phyloP scores from a whole-genome alignment of 257 asterid species.

The Solanum ahanhuiri region DNA sequence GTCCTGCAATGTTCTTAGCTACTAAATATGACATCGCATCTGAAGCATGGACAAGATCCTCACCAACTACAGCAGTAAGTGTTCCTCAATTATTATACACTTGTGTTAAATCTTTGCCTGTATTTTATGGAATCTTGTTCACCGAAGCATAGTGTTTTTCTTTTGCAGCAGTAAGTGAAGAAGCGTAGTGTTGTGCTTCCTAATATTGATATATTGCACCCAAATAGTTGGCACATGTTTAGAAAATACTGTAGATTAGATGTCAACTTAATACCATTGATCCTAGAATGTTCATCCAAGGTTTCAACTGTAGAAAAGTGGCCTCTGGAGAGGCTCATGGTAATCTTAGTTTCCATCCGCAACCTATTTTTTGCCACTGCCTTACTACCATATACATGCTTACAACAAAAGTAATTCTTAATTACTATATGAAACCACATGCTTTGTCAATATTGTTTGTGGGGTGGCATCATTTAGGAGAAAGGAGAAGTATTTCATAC shows the following conservation, averaged over 20 bases:
- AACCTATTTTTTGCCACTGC: not conserved
- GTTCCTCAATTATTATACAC: not conserved
- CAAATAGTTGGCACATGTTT: not conserved
- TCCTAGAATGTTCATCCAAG: not conserved
- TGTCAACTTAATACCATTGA: not conserved
- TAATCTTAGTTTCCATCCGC: not conserved
- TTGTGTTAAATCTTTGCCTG: not conserved
- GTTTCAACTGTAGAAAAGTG: not conserved
- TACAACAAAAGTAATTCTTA: not conserved
- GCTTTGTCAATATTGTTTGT: not conserved
- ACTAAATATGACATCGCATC: constrained; percentile 75
- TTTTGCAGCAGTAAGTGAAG: too few relatives aligned
- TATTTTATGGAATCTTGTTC: not conserved
- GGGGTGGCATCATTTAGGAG: not conserved
- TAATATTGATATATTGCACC: not conserved
- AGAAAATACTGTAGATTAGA: not conserved
- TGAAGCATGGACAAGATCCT: constrained; percentile 74
- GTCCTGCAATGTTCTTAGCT: constrained; percentile 76
- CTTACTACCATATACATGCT: not conserved
- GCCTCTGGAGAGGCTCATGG: not conserved
- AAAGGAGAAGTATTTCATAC: not conserved
- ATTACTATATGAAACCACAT: not conserved
- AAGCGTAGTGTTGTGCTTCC: not conserved
- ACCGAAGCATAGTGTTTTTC: not conserved
- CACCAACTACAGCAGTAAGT: constrained; percentile 73